phyloP scores from a whole-genome alignment of 129 eudicot genomes.

The Flaveria sonorensis region DNA sequence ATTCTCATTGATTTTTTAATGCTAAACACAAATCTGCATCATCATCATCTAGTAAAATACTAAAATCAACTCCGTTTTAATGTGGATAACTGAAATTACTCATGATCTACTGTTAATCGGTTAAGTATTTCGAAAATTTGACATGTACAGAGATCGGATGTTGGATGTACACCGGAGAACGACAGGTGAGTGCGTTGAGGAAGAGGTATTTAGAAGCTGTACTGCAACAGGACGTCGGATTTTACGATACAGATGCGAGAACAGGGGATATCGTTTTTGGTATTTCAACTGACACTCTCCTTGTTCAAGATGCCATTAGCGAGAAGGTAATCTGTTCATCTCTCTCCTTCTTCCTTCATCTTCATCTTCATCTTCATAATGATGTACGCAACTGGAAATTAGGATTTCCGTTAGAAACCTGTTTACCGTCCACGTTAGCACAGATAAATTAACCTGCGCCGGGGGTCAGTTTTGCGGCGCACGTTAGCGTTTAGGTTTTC shows the following conservation, averaged over 20 bases:
- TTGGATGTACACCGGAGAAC: slow-evolving; percentile 97
- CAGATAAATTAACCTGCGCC: slow-evolving; percentile 8
- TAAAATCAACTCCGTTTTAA: background rate
- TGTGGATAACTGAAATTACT: slow-evolving; percentile 5
- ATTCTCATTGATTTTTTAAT: slow-evolving; percentile 32
- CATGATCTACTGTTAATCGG: background rate
- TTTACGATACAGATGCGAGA: slow-evolving; percentile 96
- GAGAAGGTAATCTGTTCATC: slow-evolving; percentile 62
- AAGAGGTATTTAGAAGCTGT: slow-evolving; percentile 93
- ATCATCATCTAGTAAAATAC: slow-evolving; percentile 8
- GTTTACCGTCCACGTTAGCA: slow-evolving; percentile 26
- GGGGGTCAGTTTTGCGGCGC: background rate
- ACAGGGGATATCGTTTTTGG: slow-evolving; percentile 96
- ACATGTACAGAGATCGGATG: slow-evolving; percentile 75
- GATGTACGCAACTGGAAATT: too few relatives aligned
- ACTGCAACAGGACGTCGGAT: slow-evolving; percentile 93
- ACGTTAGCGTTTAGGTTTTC: slow-evolving; percentile 20
- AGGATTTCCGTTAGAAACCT: background rate
- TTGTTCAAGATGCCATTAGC: slow-evolving; percentile 99
- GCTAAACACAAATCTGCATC: slow-evolving; percentile 40
- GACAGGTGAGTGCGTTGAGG: slow-evolving; percentile 87
- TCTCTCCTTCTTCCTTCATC: background rate
- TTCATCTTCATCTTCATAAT: background rate
- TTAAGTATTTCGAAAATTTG: background rate
- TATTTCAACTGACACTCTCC: slow-evolving; percentile 95